Percentiles rank a stretch among this genome's conserved stretches.
These are phyloP conservation scores for Fraxinus nigra DNA, from an alignment of 305 asterid species.

Conservation along the genomic window DNA sequence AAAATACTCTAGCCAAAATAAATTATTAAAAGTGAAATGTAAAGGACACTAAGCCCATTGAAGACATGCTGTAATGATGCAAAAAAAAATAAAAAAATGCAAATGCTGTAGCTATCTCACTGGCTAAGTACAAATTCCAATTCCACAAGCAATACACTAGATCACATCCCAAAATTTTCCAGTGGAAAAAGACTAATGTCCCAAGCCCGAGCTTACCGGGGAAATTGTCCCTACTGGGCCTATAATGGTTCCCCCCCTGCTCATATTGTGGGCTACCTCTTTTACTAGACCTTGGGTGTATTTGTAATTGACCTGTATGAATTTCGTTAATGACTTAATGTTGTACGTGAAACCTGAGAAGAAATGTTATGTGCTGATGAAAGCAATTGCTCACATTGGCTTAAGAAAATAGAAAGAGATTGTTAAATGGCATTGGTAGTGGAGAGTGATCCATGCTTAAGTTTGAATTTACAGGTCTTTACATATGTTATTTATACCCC, in stretches of 20 bases:
- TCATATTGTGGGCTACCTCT: neutral
- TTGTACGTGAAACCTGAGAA: neutral
- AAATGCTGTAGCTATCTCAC: neutral
- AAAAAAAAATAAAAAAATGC: neutral
- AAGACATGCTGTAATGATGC: neutral
- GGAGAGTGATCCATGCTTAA: neutral
- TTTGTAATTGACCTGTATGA: conserved; percentile 1
- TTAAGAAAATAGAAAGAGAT: neutral
- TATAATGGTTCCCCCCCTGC: neutral
- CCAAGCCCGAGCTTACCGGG: neutral
- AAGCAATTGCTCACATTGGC: neutral
- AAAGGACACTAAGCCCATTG: neutral
- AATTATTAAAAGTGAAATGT: neutral
- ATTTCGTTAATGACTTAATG: neutral
- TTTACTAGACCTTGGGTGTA: neutral
- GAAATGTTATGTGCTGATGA: neutral
- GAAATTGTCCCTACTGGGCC: neutral
- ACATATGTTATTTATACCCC: neutral
- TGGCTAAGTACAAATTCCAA: neutral
- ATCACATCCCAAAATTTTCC: neutral
- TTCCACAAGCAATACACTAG: neutral
- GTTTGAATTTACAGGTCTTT: neutral
- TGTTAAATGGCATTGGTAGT: neutral
- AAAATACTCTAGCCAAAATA: neutral
- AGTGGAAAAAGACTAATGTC: neutral